These are phyloP conservation scores for Erythrobasidium hasegawianum DNA, from an alignment of 1,284 basidiomycete species.

Conservation along the genomic window DNA sequence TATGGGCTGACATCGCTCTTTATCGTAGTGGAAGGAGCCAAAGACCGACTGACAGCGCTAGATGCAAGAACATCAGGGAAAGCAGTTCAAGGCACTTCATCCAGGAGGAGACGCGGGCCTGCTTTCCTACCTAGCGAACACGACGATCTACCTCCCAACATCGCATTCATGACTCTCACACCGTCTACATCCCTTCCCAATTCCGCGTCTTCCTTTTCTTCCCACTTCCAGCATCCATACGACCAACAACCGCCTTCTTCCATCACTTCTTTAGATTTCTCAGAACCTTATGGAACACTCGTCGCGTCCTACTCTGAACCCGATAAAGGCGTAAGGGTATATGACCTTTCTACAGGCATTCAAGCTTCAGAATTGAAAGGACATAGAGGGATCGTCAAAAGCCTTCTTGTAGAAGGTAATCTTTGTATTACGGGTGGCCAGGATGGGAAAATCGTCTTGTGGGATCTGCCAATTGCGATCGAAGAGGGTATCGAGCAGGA, in stretches of 20 bases:
- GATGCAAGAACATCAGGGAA: constrained; percentile 34
- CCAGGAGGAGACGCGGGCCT: constrained; percentile 76
- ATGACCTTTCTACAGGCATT: constrained; percentile 55
- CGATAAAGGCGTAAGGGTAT: not conserved
- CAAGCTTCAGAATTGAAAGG: constrained; percentile 76
- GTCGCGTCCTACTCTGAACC: not conserved
- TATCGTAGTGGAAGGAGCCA: constrained; percentile 83
- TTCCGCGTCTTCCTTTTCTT: constrained; percentile 55
- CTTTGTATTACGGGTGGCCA: constrained; percentile 85
- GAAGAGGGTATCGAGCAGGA: constrained; percentile 25
- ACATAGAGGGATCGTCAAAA: constrained; percentile 74
- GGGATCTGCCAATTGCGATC: constrained; percentile 72
- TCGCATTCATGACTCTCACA: constrained; percentile 84
- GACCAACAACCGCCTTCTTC: constrained; percentile 52
- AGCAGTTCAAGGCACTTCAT: constrained; percentile 48
- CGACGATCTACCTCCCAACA: constrained; percentile 84
- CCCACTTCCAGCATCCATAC: constrained; percentile 10
- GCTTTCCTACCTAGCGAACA: constrained; percentile 97
- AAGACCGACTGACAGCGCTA: constrained; percentile 60
- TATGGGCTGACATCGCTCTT: too few relatives aligned
- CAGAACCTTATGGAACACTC: constrained; percentile 61
- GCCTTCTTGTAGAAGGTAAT: constrained; percentile 87
- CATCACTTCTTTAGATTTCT: constrained; percentile 87
- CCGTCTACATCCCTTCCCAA: constrained; percentile 45
- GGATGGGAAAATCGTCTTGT: constrained; percentile 77